Base-by-base conservation (phyloP, 2,329 filamentous ascomycete species). In the Arthrobotrys entomopaga region DNA sequence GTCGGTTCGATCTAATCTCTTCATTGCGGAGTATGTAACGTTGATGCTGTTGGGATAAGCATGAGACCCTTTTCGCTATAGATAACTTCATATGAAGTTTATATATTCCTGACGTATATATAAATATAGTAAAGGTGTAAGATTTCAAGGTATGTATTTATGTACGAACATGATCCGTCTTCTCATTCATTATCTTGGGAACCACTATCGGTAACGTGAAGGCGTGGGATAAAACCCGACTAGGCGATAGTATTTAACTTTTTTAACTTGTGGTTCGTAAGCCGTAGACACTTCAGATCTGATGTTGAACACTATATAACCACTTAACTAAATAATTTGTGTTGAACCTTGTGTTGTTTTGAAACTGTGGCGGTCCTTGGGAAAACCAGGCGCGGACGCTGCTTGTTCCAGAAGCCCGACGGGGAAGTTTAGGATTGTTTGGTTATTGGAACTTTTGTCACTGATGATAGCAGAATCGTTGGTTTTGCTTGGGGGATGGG, bases 291-390 rank as follows among this genome's bases (percentile, higher is more conserved):
- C 29, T 53, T 53, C 6, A 53, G 49, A 15, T 11, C 11, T 11
- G 22, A 15, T 26, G 15, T 46, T 1, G 42, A 19, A 19, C 42
- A 46, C 42, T 46, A 13, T 1, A 3, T 34, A 8, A 7, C 1
- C 5, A 6, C 5, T 34, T 3, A 34, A 7, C 29, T 46, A n/a
- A n/a, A n/a, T 19, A 46, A 13, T 46, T 46, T 53, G 49, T 24
- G 49, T 53, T 53, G 49, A n/a, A 15, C 15, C 4, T 3, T 29
- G 49, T 53, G 49, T 26, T 24, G 29, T 53, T 53, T 53, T 53
- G 49, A 26, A n/a, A 15, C 22, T 2, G n/a, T n/a, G n/a, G n/a
- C n/a, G n/a, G n/a, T n/a, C n/a, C n/a, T n/a, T n/a, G n/a, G n/a
- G n/a, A n/a, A n/a, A n/a, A n/a, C n/a, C n/a, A n/a, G n/a, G n/a